phyloP scores from a whole-genome alignment of 1,284 basidiomycete species.

The Tilletia caries region DNA sequence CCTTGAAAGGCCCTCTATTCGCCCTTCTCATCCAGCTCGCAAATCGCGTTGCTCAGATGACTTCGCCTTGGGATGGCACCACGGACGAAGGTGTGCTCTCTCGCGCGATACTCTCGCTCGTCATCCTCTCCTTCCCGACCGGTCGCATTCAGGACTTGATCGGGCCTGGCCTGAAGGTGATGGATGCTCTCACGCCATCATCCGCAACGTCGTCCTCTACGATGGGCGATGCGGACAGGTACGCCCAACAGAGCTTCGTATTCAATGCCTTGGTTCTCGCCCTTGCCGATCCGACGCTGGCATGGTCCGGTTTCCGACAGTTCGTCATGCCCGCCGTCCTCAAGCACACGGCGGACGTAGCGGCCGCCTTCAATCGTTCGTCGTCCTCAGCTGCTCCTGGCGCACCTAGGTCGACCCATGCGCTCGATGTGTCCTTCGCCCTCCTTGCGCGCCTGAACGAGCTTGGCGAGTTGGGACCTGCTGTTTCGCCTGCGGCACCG shows the following conservation, averaged over 20 bases:
- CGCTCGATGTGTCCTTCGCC: constrained; percentile 25
- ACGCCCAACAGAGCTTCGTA: constrained; percentile 11
- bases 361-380: neutral
- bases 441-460: constrained; percentile 33
- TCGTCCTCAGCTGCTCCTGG: neutral
- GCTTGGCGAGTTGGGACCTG: constrained; percentile 15
- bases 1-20: constrained; percentile 35
- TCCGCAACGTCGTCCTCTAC: neutral
- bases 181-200: constrained; percentile 30
- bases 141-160: constrained; percentile 49
- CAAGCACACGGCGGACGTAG: constrained; percentile 29
- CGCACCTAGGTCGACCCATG: neutral
- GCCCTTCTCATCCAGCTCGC: constrained; percentile 28
- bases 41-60: neutral
- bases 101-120: constrained; percentile 31
- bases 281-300: constrained; percentile 31
- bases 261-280: constrained; percentile 41
- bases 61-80: neutral
- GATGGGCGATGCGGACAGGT: neutral
- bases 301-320: constrained; percentile 45
- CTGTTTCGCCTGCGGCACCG: neutral
- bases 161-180: constrained; percentile 38
- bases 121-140: constrained; percentile 35
- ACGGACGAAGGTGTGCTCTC: constrained; percentile 9
- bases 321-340: constrained; percentile 44